phyloP scores from a whole-genome alignment of 2,329 filamentous ascomycete genomes.

The Colletotrichum theobromicola region DNA sequence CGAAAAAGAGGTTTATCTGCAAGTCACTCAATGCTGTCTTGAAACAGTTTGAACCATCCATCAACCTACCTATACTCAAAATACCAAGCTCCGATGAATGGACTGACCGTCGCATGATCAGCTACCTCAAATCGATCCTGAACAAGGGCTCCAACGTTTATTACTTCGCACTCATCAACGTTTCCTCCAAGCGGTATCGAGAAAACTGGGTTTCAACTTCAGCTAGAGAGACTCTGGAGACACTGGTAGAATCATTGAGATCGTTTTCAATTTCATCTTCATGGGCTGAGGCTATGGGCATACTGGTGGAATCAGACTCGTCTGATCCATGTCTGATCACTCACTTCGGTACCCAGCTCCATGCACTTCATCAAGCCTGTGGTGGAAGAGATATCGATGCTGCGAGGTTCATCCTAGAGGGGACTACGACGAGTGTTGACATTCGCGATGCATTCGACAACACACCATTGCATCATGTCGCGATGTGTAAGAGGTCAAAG shows the following conservation, averaged over 20 bases:
- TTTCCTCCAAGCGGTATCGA: neutral
- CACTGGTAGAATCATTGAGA: no score
- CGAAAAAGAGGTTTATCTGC: neutral
- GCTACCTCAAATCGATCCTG: neutral
- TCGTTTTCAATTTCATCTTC: no score
- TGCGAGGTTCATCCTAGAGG: neutral
- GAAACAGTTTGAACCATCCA: neutral
- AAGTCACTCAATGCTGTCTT: neutral
- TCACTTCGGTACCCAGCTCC: neutral
- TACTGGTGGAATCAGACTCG: rapidly evolving
- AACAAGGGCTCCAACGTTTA: neutral
- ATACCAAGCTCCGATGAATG: rapidly evolving
- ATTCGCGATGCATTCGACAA: neutral
- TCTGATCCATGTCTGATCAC: neutral
- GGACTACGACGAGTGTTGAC: neutral
- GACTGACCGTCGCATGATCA: rapidly evolving
- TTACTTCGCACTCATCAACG: neutral
- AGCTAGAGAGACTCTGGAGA: neutral
- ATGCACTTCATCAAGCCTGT: neutral
- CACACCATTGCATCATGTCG: neutral
- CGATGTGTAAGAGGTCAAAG: neutral
- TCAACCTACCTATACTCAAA: rapidly evolving
- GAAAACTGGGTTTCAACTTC: neutral
- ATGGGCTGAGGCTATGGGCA: no score
- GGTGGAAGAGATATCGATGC: neutral